A percentile compares a stretch with the other conserved stretches of the same genome.
Evolutionary conservation across 352 stramenopile genomes (phyloP).

Genomic region (Phytophthora litchii): DNA sequence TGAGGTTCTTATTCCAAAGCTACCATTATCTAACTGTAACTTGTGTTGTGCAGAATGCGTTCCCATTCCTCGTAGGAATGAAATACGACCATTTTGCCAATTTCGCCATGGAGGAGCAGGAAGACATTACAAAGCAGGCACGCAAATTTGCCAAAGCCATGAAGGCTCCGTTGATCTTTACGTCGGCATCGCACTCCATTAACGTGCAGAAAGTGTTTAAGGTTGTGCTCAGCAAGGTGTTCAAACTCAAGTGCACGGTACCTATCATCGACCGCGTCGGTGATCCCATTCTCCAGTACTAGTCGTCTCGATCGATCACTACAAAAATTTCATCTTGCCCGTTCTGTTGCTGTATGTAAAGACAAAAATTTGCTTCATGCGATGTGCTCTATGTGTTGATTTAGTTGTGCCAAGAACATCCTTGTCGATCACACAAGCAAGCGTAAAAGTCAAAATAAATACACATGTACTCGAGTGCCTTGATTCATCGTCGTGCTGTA

Average conservation of each 20-base stretch:
- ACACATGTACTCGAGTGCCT: background rate
- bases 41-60: slow-evolving; percentile 70
- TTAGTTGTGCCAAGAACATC: background rate
- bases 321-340: slow-evolving; percentile 13
- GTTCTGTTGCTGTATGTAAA: slow-evolving; percentile 18
- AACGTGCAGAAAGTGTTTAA: slow-evolving; percentile 97
- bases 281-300: slow-evolving; percentile 93
- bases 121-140: slow-evolving; percentile 94
- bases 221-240: slow-evolving; percentile 94
- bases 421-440: background rate
- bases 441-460: slow-evolving; percentile 2
- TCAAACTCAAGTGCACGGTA: slow-evolving; percentile 94
- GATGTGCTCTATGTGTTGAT: slow-evolving; percentile 2
- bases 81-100: slow-evolving; percentile 96
- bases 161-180: slow-evolving; percentile 95
- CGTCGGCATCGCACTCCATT: slow-evolving; percentile 93
- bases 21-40: background rate
- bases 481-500: slow-evolving; percentile 20
- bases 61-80: slow-evolving; percentile 94
- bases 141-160: slow-evolving; percentile 95
- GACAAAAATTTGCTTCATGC: slow-evolving; percentile 15
- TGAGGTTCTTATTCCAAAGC: background rate
- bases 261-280: slow-evolving; percentile 92
- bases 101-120: slow-evolving; percentile 90
- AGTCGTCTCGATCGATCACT: slow-evolving; percentile 21